Base-by-base conservation (phyloP, 306 rosid species). In the Abrus precatorius region DNA sequence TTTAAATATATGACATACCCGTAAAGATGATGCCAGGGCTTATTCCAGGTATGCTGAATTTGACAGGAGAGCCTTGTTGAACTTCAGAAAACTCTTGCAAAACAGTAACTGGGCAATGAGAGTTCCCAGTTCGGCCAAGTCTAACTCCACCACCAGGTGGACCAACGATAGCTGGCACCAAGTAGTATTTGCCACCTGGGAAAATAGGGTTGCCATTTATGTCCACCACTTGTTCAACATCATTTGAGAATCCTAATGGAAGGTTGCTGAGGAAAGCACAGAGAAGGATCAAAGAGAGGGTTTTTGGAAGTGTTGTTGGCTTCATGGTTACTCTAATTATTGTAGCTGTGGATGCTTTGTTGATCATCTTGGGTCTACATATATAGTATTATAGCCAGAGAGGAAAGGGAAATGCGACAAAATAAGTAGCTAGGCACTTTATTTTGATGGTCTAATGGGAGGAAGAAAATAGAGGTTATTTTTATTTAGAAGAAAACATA, bases 251-350 rank as follows among this genome's bases (percentile, higher is more conserved):
- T 11, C 14, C 50, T 45, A 57, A 1, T 3, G 60, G 76, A 20
- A 76, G 40, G 30, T 62, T 76, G 50, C 52, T 3, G 48, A 66
- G 3, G 13, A 69, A 79, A 9, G 83, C 83, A 56, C 47, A 45
- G 29, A 78, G 41, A 5, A 69, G 75, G 67, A 60, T 40, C 5
- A 67, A 30, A 2, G n/a, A 32, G 6, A 45, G 32, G 29, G 20
- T 20, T 20, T 20, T 20, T 20, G 48, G 2, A 12, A 44, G 49
- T 1, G 48, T 9, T 5, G 33, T 4, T 8, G 14, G 6, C 30
- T 69, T 78, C 82, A 78, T 78, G n/a, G n/a, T 77, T 29, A 27
- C 1, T 1, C 40, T 34, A 34, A 34, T 34, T 34, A 34, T 34
- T 2, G 4, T 34, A 1, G 4, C 4, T 34, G 40, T 34, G 40